Evolutionary conservation across 1,284 basidiomycete genomes (phyloP), one percentile per base, ranked within the genome.

Genomic region (Ceratobasidium sp.): DNA sequence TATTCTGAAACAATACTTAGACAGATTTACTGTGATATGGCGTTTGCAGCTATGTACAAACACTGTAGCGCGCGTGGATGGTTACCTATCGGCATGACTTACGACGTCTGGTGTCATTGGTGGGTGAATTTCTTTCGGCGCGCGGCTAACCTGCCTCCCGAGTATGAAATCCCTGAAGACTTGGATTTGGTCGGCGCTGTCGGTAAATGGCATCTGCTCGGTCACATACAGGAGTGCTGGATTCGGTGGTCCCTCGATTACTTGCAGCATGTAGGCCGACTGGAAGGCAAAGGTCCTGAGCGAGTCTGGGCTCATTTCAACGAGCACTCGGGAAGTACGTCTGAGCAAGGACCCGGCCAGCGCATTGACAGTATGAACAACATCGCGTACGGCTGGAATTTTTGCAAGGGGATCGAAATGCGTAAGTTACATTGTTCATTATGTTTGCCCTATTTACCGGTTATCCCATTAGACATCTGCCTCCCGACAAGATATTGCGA

Each of bases 151-250:
- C 51, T 53, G 7, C 51, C 51, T 6, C 6, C 51, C 1, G 51
- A 53, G 15, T 20, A 20, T 7, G 18, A 15, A 6, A 2, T 53
- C 18, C 26, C 58, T 28, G 23, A 60, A 12, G 28, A 12, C 33
- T 15, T 40, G 10, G 40, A 67, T 9, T n/a, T 77, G 2, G n/a
- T 67, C 28, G 63, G 63, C 15, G 73, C 9, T 12, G 13, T 77
- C 5, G 53, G 53, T 10, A 77, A 77, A 42, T 77, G 23, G n/a
- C 73, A 77, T 33, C 18, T 77, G 18, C 18, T 33, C 18, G 73
- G 73, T 9, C 73, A 77, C 33, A 18, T 23, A 0, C 44, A 0
- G 1, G 15, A 1, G 6, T 77, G 73, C 44, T 58, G 15, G 12
- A 40, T 44, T 12, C 39, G 33, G 26, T 56, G 39, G 23, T 58